These are phyloP conservation scores for Beauveria bassiana DNA, from an alignment of 2,329 filamentous ascomycete species.

Conservation along the genomic window DNA sequence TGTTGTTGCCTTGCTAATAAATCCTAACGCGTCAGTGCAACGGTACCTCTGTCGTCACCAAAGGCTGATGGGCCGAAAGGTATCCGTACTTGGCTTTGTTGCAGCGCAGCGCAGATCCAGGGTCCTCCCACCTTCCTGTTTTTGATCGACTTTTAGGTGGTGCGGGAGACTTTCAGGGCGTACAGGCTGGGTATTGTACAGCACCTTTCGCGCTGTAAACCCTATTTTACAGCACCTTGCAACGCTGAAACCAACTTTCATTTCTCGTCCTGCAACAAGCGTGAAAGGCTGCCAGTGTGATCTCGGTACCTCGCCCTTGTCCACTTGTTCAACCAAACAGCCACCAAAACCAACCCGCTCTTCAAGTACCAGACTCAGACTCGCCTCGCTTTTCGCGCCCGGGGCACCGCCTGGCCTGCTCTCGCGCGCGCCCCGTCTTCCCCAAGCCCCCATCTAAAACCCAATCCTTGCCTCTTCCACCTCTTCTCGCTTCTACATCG, in stretches of 20 bases:
- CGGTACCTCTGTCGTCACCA: background rate
- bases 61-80: background rate
- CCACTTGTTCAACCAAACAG: background rate
- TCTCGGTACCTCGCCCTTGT: background rate
- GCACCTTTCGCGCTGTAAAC: background rate
- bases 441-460: constrained; percentile 1
- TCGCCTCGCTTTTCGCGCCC: background rate
- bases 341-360: background rate
- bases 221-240: background rate
- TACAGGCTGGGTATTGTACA: background rate
- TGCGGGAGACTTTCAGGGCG: background rate
- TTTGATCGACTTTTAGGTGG: background rate
- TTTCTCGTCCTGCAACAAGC: background rate
- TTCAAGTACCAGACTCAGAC: background rate
- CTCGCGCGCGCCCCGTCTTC: background rate
- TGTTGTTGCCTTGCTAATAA: background rate
- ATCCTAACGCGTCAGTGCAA: constrained; percentile 2
- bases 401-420: background rate
- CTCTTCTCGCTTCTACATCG: constrained; percentile 6
- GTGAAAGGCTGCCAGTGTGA: background rate
- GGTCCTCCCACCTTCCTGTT: background rate
- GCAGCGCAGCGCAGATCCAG: background rate
- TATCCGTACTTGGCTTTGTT: background rate
- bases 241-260: background rate
- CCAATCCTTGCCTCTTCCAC: background rate